phyloP scores from a whole-genome alignment of 306 rosid species.

The Pyrus communis region DNA sequence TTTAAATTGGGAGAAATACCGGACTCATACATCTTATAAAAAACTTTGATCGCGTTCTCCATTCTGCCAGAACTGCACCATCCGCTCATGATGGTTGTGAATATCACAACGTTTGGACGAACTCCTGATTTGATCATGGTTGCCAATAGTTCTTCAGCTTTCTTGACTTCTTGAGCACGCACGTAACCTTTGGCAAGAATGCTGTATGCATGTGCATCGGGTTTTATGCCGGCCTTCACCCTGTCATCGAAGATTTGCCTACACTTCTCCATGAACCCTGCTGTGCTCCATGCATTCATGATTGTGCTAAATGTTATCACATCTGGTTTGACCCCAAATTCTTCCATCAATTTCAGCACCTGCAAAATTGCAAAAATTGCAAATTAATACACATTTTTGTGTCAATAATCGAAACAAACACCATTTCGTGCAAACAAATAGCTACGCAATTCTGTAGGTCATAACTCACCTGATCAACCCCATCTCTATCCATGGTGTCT shows the following conservation, averaged over 20 bases:
- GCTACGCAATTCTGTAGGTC: background rate
- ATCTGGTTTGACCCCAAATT: slow-evolving; percentile 54
- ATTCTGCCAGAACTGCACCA: slow-evolving; percentile 64
- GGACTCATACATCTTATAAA: slow-evolving; percentile 48
- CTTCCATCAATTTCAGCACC: slow-evolving; percentile 61
- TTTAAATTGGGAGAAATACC: slow-evolving; percentile 57
- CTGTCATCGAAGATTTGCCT: slow-evolving; percentile 48
- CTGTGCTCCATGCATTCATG: slow-evolving; percentile 81
- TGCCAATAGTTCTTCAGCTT: slow-evolving; percentile 53
- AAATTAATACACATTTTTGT: background rate
- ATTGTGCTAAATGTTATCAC: slow-evolving; percentile 60
- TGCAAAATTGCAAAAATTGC: slow-evolving; percentile 39
- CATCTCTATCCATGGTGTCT: slow-evolving; percentile 56
- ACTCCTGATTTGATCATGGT: slow-evolving; percentile 39
- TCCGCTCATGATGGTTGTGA: slow-evolving; percentile 62
- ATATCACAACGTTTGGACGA: slow-evolving; percentile 60
- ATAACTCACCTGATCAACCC: slow-evolving; percentile 52
- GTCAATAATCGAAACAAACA: background rate
- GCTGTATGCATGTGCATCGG: slow-evolving; percentile 61
- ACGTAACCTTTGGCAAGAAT: slow-evolving; percentile 72
- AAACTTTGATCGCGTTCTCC: slow-evolving; percentile 52
- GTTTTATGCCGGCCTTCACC: slow-evolving; percentile 60
- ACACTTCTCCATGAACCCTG: slow-evolving; percentile 60
- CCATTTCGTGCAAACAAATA: slow-evolving; percentile 1
- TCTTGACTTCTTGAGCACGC: slow-evolving; percentile 54